Evolutionary conservation across 768 basidiomycete species (phyloP), one percentile per base, ranked within the genome.

Genomic region (Clitopilus passeckerianus): DNA sequence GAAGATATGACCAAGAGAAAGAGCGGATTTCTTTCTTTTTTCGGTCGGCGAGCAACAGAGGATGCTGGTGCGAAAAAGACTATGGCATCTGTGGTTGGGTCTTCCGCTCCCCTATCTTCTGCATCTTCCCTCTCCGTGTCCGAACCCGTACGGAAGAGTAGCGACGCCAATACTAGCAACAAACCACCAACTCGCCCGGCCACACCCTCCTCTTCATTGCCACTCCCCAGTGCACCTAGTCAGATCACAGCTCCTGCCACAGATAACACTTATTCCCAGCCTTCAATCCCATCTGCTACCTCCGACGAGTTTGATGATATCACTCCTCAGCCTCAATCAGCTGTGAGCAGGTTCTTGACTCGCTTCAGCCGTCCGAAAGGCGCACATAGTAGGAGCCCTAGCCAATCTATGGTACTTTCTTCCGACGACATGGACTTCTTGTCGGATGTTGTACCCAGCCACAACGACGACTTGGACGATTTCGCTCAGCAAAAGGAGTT

Each of bases 371-470:
- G 85, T 20, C 71, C 72, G 24, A 77, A 73, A 53, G 63, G 75
- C 18, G 61, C 72, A 3, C 46, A 50, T 22, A 61, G 67, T 24
- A 59, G 75, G 53, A 79, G 64, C 57, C 72, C 74, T 33, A 76
- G 77, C 53, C 80, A 78, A 55, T 85, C 89, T 30, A 70, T 95
- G 34, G 82, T 91, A 12, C 78, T 95, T 16, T 91, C 91, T 15
- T 77, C 83, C 1, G 86, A 91, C 59, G 94, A 96, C 68, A 77
- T 96, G 27, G 88, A 92, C 63, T 95, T 90, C 67, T 77, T 96
- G 18, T 84, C 83, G 34, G 89, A 86, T 68, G 80, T 83, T 58
- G 87, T 83, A 9, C 87, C 88, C 3, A 81, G 80, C 62, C 79
- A 77, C 10, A 68, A 64, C 54, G 82, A 84, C 58, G 77, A 73